These are phyloP conservation scores for Talaromyces rugulosus DNA, from an alignment of 2,329 filamentous ascomycete genomes.

Conservation along the genomic window DNA sequence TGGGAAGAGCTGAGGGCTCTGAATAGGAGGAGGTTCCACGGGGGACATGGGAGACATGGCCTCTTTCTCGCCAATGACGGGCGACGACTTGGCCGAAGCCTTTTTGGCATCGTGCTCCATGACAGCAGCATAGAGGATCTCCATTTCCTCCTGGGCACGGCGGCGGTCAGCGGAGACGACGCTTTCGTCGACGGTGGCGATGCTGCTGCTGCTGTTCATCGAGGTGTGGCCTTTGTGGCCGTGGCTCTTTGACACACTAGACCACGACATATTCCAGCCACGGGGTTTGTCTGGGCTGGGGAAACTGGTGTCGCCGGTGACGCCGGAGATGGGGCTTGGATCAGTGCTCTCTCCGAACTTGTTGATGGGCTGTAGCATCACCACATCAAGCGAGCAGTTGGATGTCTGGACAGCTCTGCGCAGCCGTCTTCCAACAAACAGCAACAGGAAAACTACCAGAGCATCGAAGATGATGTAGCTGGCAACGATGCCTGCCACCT, in stretches of 20 bases:
- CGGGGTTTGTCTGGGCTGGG: conserved; percentile 35
- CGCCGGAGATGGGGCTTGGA: conserved; percentile 29
- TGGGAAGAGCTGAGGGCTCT: conserved; percentile 6
- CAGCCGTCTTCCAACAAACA: conserved; percentile 58
- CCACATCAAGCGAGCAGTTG: conserved; percentile 50
- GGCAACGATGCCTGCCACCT: conserved; percentile 78
- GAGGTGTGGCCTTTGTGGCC: conserved; percentile 29
- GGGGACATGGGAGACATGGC: conserved; percentile 20
- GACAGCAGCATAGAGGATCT: conserved; percentile 85
- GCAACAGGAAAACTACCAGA: conserved; percentile 64
- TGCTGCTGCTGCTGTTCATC: conserved; percentile 55
- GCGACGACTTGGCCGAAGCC: conserved; percentile 18
- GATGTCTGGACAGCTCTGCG: conserved; percentile 50
- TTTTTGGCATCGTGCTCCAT: conserved; percentile 74
- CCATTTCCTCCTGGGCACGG: conserved; percentile 76
- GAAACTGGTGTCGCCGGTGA: conserved; percentile 24
- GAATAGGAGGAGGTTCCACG: conserved; percentile 19
- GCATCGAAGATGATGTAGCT: conserved; percentile 76
- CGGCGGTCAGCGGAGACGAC: conserved; percentile 70
- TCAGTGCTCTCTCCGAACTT: conserved; percentile 26
- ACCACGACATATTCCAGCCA: conserved; percentile 36
- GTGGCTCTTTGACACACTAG: conserved; percentile 29
- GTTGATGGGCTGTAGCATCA: conserved; percentile 49
- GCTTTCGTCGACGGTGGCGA: conserved; percentile 69
- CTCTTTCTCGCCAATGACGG: conserved; percentile 22